Evolutionary conservation across 768 basidiomycete genomes (phyloP).

Genomic region (Lactarius sp.): DNA sequence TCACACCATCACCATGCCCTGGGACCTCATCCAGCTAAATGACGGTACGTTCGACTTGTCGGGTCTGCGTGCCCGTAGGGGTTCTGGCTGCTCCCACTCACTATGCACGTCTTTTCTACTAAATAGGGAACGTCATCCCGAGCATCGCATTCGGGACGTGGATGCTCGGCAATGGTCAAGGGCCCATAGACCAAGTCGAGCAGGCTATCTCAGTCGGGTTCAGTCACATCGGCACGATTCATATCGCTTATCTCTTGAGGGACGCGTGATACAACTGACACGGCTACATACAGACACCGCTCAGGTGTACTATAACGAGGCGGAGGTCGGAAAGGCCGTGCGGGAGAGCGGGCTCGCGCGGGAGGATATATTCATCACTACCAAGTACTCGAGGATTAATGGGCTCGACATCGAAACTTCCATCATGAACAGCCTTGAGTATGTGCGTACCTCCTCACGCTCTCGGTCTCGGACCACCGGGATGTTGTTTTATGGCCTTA

Average conservation of each 20-base stretch:
- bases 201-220: constrained; percentile 60
- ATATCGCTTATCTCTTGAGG: neutral
- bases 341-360: constrained; percentile 53
- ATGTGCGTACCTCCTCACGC: constrained; percentile 38
- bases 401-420: constrained; percentile 51
- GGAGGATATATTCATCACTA: constrained; percentile 58
- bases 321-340: constrained; percentile 45
- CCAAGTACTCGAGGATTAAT: constrained; percentile 53
- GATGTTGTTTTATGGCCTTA: neutral
- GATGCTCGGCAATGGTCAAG: constrained; percentile 55
- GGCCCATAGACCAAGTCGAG: constrained; percentile 49
- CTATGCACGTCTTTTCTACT: neutral
- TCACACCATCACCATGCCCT: constrained; percentile 45
- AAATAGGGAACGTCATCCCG: constrained; percentile 42
- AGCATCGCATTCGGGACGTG: constrained; percentile 62
- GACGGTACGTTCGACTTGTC: constrained; percentile 41
- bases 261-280: neutral
- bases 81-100: neutral
- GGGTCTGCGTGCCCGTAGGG: no score
- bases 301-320: constrained; percentile 56
- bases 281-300: constrained; percentile 47
- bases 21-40: constrained; percentile 54
- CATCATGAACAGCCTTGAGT: constrained; percentile 51
- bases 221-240: constrained; percentile 50
- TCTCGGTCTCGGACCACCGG: neutral